Conservation (phyloP, 352 stramenopile genomes). For the Phytophthora pistaciae region DNA sequence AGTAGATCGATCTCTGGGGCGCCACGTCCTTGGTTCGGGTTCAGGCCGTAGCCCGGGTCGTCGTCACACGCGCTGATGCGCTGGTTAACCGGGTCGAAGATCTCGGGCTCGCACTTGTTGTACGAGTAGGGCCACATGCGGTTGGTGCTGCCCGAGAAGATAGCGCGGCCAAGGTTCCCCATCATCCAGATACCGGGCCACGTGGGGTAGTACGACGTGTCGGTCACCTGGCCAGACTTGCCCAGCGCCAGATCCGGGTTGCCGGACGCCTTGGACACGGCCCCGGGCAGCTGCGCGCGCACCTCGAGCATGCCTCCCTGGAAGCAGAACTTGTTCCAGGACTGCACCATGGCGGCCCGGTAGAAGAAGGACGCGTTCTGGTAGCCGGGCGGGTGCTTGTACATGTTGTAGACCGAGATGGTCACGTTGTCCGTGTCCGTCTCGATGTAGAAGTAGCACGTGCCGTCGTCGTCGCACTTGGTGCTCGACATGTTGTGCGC, state of each 20-base stretch:
- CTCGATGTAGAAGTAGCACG: slow-evolving; percentile 65
- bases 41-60: slow-evolving; percentile 91
- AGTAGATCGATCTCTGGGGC: slow-evolving; percentile 96
- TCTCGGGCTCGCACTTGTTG: slow-evolving; percentile 84
- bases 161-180: slow-evolving; percentile 96
- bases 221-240: slow-evolving; percentile 63
- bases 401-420: slow-evolving; percentile 68
- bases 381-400: slow-evolving; percentile 55
- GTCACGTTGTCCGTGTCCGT: slow-evolving; percentile 40
- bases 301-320: slow-evolving; percentile 95
- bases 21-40: slow-evolving; percentile 86
- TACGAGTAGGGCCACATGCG: slow-evolving; percentile 98
- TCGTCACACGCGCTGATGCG: slow-evolving; percentile 92
- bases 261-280: slow-evolving; percentile 52
- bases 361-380: slow-evolving; percentile 60
- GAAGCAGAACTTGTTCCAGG: slow-evolving; percentile 96
- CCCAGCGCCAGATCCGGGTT: slow-evolving; percentile 63
- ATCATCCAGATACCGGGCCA: slow-evolving; percentile 96
- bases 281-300: slow-evolving; percentile 87
- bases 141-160: slow-evolving; percentile 94
- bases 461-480: slow-evolving; percentile 52
- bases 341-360: slow-evolving; percentile 90
- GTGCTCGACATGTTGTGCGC: slow-evolving; percentile 79
- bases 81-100: slow-evolving; percentile 70
- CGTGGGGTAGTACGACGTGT: slow-evolving; percentile 72